These are phyloP conservation scores for Citrus australasica DNA, from an alignment of 345 rosid species.

Conservation along the genomic window DNA sequence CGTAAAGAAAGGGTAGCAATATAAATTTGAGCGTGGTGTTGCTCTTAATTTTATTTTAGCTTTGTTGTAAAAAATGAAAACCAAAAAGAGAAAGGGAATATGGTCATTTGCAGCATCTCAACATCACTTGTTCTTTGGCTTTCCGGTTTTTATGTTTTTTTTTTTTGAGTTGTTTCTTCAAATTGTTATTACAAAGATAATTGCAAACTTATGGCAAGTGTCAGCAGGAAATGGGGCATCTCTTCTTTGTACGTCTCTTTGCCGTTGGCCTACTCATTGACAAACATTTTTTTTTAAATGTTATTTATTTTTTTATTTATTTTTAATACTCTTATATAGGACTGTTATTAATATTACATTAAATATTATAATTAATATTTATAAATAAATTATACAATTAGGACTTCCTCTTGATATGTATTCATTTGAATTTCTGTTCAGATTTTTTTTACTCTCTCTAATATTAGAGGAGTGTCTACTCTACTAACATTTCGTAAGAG, in stretches of 20 bases:
- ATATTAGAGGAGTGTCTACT: rapidly evolving
- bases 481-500: no score
- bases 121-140: not conserved
- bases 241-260: not conserved
- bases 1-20: constrained; percentile 19
- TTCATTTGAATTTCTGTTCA: rapidly evolving
- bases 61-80: not conserved
- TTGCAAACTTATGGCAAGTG: not conserved
- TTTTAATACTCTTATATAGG: no score
- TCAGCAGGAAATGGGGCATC: not conserved
- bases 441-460: rapidly evolving
- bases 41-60: not conserved
- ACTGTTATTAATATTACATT: no score
- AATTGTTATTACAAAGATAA: not conserved
- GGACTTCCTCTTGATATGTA: rapidly evolving
- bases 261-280: not conserved
- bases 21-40: not conserved
- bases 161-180: not conserved
- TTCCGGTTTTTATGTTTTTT: not conserved
- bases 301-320: no score
- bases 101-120: not conserved
- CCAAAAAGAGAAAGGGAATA: not conserved
- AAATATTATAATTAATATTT: no score
- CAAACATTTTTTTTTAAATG: not conserved
- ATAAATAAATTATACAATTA: no score